Conservation (phyloP, 257 asterid genomes). For the Handroanthus guayacan region DNA sequence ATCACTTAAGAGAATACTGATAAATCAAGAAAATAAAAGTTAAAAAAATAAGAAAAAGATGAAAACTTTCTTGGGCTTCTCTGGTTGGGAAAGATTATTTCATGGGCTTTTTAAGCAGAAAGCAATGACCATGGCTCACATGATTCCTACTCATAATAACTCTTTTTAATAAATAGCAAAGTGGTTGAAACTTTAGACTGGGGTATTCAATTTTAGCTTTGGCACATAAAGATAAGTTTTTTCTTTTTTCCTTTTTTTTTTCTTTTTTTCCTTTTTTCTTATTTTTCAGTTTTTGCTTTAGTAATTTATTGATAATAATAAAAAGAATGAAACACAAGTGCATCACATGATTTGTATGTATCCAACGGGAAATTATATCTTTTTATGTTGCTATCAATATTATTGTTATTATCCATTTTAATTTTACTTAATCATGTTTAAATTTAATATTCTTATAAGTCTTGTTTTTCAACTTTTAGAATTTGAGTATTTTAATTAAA, state of each 20-base stretch:
- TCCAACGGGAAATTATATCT: not conserved
- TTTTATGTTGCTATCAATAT: not conserved
- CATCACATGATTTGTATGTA: not conserved
- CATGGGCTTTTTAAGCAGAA: conserved; percentile 25
- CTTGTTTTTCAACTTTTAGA: not conserved
- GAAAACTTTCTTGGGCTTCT: conserved; percentile 18
- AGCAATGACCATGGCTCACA: conserved; percentile 49
- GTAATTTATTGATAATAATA: not conserved
- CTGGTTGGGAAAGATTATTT: conserved; percentile 34
- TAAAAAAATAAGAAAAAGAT: not conserved
- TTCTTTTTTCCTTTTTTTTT: not conserved
- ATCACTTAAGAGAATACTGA: not conserved
- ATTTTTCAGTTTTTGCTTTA: too few relatives aligned
- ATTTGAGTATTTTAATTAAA: not conserved
- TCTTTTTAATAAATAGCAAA: not conserved
- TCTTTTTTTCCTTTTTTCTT: not conserved
- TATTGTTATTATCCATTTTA: not conserved
- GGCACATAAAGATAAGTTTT: not conserved
- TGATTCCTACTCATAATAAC: conserved; percentile 49
- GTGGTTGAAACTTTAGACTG: conserved; percentile 4
- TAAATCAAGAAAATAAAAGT: conserved; percentile 14
- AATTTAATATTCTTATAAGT: not conserved
- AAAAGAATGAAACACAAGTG: not conserved
- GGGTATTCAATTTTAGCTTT: conserved; percentile 1
- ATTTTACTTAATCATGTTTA: not conserved